Base-by-base conservation (phyloP, 345 rosid species). In the Salix purpurea region DNA sequence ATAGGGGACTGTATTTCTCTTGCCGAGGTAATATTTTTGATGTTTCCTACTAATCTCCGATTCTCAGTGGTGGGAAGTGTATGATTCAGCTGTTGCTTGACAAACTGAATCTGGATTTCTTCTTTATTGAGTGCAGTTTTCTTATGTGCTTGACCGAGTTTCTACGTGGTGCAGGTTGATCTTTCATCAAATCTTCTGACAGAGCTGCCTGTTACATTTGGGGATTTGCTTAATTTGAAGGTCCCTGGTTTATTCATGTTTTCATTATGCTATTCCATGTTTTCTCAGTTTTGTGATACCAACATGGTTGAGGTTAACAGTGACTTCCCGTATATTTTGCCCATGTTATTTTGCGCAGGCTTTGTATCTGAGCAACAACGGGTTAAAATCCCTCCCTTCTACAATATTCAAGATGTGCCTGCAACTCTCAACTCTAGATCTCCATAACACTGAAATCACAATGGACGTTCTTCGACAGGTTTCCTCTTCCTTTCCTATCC, bases 391-490 rank as follows among this genome's bases (percentile, higher is more conserved):
- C 40, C 89, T 95, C 19, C 99, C 97, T 52, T 54, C 76, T 62
- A 68, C 79, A 9, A 68, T 95, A 21, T 89, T 95, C 81, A 90
- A 88, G 82, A 80, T 48, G 75, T 93, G 97, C 76, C 78, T 73
- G 73, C 89, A 86, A 82, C 96, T 93, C 69, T 82, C 96, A 58
- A 90, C 94, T 24, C 81, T 95, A 70, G 97, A 90, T 83, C 93
- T 95, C 79, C 97, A 93, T 71, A 90, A 93, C 83, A 91, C 99
- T 2, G 96, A 93, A 84, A 86, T 93, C 79, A 95, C 97, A 2
- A 86, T 84, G 66, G 96, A 95, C 34, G 67, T 72, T 73, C 92
- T 95, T 34, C 93, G 95, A 3, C 87, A 90, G 98, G 97, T 94
- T 69, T 75, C 82, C 73, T 46, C 28, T 54, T 69, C 76, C 37